Evolutionary conservation across 176 grass and related monocot species (phyloP).

Genomic region (Luzula sylvatica): DNA sequence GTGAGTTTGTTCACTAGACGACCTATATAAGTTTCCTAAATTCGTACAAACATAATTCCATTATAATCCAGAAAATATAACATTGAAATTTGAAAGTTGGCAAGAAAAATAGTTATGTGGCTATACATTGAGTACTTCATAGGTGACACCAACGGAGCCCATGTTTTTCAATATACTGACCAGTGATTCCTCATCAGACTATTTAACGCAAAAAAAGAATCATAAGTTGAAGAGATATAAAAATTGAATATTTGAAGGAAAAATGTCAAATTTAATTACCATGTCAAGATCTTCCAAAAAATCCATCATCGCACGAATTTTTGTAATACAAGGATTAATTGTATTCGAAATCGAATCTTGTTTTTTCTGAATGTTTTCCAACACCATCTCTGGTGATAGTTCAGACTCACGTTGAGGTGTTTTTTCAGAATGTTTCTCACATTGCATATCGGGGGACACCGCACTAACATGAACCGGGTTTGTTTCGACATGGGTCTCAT

Average conservation of each 20-base stretch:
- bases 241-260: not conserved
- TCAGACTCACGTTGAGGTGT: conserved; percentile 48
- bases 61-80: no score
- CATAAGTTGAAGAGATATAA: not conserved
- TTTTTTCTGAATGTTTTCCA: no score
- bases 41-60: conserved; percentile 2
- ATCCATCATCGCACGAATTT: no score
- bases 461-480: not conserved
- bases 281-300: no score
- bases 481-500: not conserved
- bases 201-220: not conserved
- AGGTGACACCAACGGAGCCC: conserved; percentile 71
- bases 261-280: not conserved
- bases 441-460: not conserved
- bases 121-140: conserved; percentile 55
- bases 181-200: conserved; percentile 56
- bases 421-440: conserved; percentile 53
- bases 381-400: no score
- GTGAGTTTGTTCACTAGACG: conserved; percentile 58
- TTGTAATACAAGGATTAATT: no score
- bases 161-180: conserved; percentile 53
- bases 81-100: no score
- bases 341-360: no score
- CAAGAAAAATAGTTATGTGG: no score
- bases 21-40: conserved; percentile 65